Evolutionary conservation across 805 yeast species (phyloP), one percentile per base, ranked within the genome.

Genomic region (Tetrapisispora pingtungensis): DNA sequence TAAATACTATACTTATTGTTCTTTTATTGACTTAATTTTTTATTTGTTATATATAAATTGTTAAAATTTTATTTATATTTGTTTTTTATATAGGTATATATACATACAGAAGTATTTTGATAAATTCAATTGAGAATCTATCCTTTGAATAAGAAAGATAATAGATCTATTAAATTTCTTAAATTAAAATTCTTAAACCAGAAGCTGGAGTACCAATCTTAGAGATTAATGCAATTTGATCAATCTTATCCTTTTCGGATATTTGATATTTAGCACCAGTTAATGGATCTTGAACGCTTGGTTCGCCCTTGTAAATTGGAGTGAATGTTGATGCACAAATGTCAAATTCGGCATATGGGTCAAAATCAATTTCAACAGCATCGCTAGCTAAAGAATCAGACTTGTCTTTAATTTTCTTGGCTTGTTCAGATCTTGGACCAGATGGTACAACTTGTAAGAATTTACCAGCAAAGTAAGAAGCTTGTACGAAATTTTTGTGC

Each of bases 121-220:
- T 28, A 22, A 22, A 22, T 22, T 8, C 26, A 14, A 28, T 12
- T 7, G 6, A 4, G 31, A 28, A 28, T 7, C 12, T 10, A 28
- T 28, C 31, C 6, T 5, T 10, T 28, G 31, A 7, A 28, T 12
- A 28, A 28, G n/a, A 14, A 14, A 10, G 12, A 4, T 28, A 28
- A 28, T 10, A 5, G 12, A 14, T 7, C 12, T 4, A 28, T 28
- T 10, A 14, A 4, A 12, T 28, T 10, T 15, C 19, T 35, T 42
- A 42, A 5, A 42, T n/a, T 19, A 42, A 32, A 34, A 69, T 61
- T 61, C 94, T 79, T 57, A 90, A 73, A 19, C 97, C 97, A 12
- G 96, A 82, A 10, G 95, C 93, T 17, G 93, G 85, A 14, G 90
- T 87, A 17, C 98, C 99, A 51, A 93, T 78, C 43, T 73, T 69